Base-by-base conservation (phyloP, 768 basidiomycete genomes). In the Thelephora aurantiotincta region DNA sequence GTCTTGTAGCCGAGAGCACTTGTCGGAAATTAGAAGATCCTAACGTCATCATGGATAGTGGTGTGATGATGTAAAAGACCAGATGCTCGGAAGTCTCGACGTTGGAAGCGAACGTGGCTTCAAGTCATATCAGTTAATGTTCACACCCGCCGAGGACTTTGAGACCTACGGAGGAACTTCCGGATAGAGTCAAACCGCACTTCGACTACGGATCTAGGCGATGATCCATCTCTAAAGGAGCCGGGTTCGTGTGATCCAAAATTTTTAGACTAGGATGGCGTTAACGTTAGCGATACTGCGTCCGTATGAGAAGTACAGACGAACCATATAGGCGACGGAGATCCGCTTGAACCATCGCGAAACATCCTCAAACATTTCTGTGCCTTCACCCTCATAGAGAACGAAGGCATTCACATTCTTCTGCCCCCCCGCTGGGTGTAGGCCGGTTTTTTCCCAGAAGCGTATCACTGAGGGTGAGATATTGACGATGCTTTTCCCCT, bases 401-500 rank as follows among this genome's bases (percentile, higher is more conserved):
- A 80, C 75, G 59, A 79, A 86, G 1, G 74, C 75, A 1, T 68
- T 71, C 3, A 84, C 68, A 53, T 90, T 70, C 63, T 91, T 90
- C 49, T 64, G 67, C 6, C 90, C 89, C 33, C 72, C 72, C 43
- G 73, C 70, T 0, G 89, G 89, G 13, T 70, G 68, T 38, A 92
- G 58, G 0, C 84, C 86, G 11, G 90, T 69, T 59, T 88, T 91
- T 54, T 85, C 81, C 88, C 89, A 91, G 60, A 90, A 91, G 2
- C 80, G 71, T 19, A 91, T 57, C 0, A 86, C 81, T 3, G 84
- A 62, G 1, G 86, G 80, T 12, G 76, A 60, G 14, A 86, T 60
- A 36, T 87, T 77, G n/a, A 91, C 67, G 22, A 87, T 61, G 3
- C 75, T 70, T 34, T 80, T 78, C 2, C 75, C 74, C 56, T 85